A percentile compares a stretch with the other conserved stretches of the same genome.
Conservation (phyloP, 345 rosid genomes). For the Lepidium aucheri region DNA sequence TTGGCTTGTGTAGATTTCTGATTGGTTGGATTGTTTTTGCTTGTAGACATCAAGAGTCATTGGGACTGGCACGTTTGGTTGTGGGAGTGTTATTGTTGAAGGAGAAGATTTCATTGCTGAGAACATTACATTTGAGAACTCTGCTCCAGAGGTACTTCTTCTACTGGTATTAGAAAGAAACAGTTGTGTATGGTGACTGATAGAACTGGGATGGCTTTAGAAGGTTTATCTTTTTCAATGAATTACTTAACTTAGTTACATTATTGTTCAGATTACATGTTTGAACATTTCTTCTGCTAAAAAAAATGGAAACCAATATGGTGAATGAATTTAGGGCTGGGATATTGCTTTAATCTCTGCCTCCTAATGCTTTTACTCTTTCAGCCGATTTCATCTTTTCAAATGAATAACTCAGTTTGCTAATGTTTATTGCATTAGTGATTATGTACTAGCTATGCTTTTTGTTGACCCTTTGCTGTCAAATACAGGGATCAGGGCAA, state of each 20-base stretch:
- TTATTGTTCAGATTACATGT: too few relatives aligned
- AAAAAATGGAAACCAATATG: too few relatives aligned
- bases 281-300: too few relatives aligned
- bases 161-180: not conserved
- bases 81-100: conserved; percentile 86
- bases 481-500: conserved; percentile 81
- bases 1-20: not conserved
- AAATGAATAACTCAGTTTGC: not conserved
- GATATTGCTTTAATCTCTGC: too few relatives aligned
- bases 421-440: not conserved
- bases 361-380: too few relatives aligned
- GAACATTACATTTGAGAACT: conserved; percentile 93
- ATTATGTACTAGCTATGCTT: not conserved
- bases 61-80: conserved; percentile 90
- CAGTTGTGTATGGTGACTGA: not conserved
- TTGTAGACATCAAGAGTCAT: conserved; percentile 55
- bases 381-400: too few relatives aligned
- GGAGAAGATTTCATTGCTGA: conserved; percentile 96
- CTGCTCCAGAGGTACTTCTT: conserved; percentile 59
- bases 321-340: too few relatives aligned
- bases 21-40: not conserved
- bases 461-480: not conserved
- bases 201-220: not conserved
- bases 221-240: not conserved
- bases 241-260: too few relatives aligned